Evolutionary conservation across 768 basidiomycete genomes (phyloP).

Genomic region (Termitomyces sp.): DNA sequence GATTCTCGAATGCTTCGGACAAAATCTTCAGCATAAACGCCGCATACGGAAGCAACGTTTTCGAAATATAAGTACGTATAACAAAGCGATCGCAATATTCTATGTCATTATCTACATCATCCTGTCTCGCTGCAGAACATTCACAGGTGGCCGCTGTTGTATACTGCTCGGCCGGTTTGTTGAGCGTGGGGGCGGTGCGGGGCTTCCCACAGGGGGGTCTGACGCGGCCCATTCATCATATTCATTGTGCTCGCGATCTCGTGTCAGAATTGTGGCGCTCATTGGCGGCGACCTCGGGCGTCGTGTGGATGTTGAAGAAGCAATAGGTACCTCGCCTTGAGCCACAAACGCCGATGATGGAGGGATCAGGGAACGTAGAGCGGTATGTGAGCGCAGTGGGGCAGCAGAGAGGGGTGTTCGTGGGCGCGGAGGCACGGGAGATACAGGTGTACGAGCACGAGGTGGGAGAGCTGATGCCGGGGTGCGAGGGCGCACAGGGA

Average conservation of each 20-base stretch:
- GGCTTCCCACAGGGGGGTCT: constrained; percentile 27
- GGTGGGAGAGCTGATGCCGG: constrained; percentile 37
- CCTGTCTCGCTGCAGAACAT: constrained; percentile 39
- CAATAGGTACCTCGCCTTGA: constrained; percentile 16
- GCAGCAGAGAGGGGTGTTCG: constrained; percentile 14
- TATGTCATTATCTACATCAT: constrained; percentile 12
- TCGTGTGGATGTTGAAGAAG: constrained; percentile 25
- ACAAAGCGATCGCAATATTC: background rate
- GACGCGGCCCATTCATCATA: constrained; percentile 12
- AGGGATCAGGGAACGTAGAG: constrained; percentile 13
- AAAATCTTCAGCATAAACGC: background rate
- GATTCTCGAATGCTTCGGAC: background rate
- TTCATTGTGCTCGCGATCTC: constrained; percentile 13
- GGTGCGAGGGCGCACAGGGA: constrained; percentile 9
- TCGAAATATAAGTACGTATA: background rate
- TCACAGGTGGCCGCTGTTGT: constrained; percentile 43
- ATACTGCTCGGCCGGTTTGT: constrained; percentile 59
- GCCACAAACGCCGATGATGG: constrained; percentile 14
- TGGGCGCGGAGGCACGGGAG: constrained; percentile 12
- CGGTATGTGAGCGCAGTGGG: constrained; percentile 10
- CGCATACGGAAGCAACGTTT: background rate
- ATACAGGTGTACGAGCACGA: constrained; percentile 51
- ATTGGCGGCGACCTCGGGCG: constrained; percentile 25
- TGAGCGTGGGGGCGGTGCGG: constrained; percentile 63
- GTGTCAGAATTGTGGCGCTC: constrained; percentile 16